Percentiles rank a stretch among this genome's conserved stretches.
Conservation (phyloP, 1,139 yeast genomes). For the Candida sanyaensis region DNA sequence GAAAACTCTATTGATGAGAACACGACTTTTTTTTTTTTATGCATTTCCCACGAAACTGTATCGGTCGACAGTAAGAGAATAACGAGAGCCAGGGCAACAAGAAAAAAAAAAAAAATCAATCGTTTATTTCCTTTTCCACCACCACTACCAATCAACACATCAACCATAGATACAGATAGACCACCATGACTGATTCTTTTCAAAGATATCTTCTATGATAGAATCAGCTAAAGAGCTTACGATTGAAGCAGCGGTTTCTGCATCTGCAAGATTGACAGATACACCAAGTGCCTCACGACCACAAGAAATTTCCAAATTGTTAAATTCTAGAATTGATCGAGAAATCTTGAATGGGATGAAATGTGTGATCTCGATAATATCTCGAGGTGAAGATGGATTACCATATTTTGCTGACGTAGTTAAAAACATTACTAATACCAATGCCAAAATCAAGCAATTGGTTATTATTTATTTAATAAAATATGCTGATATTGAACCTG, state of each 20-base stretch:
- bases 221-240: constrained; percentile 84
- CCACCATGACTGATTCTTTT: constrained; percentile 40
- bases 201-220: constrained; percentile 49
- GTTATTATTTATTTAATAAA: constrained; percentile 77
- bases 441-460: constrained; percentile 68
- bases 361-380: constrained; percentile 65
- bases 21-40: too few species aligned
- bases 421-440: constrained; percentile 78
- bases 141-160: too few species aligned
- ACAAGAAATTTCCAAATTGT: constrained; percentile 62
- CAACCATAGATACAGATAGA: not conserved
- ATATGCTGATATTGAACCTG: constrained; percentile 85
- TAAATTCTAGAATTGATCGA: constrained; percentile 70
- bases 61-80: too few species aligned
- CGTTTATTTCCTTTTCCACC: too few species aligned
- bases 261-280: constrained; percentile 65
- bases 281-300: constrained; percentile 56
- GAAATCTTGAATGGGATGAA: constrained; percentile 79
- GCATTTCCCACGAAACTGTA: too few species aligned
- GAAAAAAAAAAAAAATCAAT: too few species aligned
- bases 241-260: constrained; percentile 79
- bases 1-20: too few species aligned
- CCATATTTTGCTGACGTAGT: constrained; percentile 85
- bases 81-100: too few species aligned
- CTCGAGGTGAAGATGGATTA: constrained; percentile 62